Base-by-base conservation (phyloP, 2,329 filamentous ascomycete species). In the Aureobasidium pullulans region DNA sequence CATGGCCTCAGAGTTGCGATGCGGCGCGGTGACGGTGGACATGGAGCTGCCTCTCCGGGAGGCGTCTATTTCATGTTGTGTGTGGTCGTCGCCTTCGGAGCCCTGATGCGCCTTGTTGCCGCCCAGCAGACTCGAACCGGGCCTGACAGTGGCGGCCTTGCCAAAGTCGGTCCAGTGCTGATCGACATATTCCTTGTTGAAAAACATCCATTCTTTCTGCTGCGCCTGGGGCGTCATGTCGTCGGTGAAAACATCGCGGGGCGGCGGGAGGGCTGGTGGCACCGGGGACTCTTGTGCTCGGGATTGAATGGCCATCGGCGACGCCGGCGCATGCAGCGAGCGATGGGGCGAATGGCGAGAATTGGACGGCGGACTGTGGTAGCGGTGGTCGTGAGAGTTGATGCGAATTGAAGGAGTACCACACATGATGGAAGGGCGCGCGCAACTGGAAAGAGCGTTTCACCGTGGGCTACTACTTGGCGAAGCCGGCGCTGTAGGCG, bases 211-310 rank as follows among this genome's bases (percentile, higher is more conserved):
- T 62, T 80, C 84, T 59, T 80, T 77, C 71, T 87, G 85, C 66
- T 81, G 77, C 37, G 82, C 83, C 36, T 57, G 54, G 63, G 77
- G 71, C 65, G 77, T 74, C 64, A 84, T 73, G 69, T 66, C 48
- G 62, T 83, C 50, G 62, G 23, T 23, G 23, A 83, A 76, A 61
- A 87, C 79, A 68, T 79, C 74, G 70, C 77, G 78, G 56, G 84
- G 82, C 60, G 85, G 85, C 66, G 85, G 85, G 66, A 88, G 76
- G 52, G 84, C 84, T 63, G 85, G 85, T 61, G 85, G 85, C 54
- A 57, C 54, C 53, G 77, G 52, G 28, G 47, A 64, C 32, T 78
- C 76, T 67, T 79, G 77, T 61, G 79, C 76, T 68, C 81, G 56
- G 43, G 60, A 78, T 52, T 83, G 83, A 69, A 88, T 87, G 62